Evolutionary conservation across 2,329 filamentous ascomycete genomes (phyloP).

Genomic region (Neoarthrinium moseri): DNA sequence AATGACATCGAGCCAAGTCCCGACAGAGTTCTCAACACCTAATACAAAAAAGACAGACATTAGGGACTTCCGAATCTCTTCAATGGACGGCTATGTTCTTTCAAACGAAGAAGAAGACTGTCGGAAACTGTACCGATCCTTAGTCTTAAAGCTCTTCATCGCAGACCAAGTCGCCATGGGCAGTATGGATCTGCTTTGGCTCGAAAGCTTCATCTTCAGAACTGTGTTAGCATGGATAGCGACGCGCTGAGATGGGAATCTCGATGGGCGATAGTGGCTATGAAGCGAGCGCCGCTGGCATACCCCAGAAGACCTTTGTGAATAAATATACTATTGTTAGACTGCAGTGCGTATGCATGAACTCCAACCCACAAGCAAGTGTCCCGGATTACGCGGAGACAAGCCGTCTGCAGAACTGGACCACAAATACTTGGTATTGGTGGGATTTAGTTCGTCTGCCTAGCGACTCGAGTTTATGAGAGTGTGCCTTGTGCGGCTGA

Average conservation of each 20-base stretch:
- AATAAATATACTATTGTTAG: no score
- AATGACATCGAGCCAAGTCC: slow-evolving; percentile 34
- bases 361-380: no score
- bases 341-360: no score
- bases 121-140: slow-evolving; percentile 33
- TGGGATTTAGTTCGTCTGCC: no score
- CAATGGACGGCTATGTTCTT: slow-evolving; percentile 51
- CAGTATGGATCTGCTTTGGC: slow-evolving; percentile 29
- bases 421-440: no score
- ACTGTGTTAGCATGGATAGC: slow-evolving; percentile 31
- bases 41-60: slow-evolving; percentile 36
- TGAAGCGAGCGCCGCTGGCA: no score
- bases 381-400: no score
- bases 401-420: no score
- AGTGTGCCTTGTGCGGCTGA: slow-evolving; percentile 7
- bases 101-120: slow-evolving; percentile 23
- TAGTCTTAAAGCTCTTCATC: slow-evolving; percentile 41
- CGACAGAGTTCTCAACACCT: slow-evolving; percentile 7
- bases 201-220: slow-evolving; percentile 31
- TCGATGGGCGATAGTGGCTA: no score
- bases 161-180: slow-evolving; percentile 41
- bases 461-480: no score
- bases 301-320: no score
- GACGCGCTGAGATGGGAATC: background rate
- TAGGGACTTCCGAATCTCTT: slow-evolving; percentile 45